Base-by-base conservation (phyloP, 768 basidiomycete species). In the Trametes cubensis region DNA sequence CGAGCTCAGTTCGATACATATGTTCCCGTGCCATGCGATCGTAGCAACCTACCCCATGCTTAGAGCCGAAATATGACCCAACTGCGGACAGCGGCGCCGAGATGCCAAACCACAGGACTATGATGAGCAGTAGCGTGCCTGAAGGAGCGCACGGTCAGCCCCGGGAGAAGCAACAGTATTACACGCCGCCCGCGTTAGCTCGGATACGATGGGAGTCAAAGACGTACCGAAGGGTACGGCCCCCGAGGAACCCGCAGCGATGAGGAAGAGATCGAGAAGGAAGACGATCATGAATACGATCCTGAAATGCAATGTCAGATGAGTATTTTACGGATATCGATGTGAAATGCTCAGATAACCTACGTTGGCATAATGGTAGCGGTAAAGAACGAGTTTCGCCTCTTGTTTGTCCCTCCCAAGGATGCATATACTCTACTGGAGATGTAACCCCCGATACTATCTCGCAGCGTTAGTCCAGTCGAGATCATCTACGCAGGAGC, bases 81-180 rank as follows among this genome's bases (percentile, higher is more conserved):
- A 94, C 78, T 20, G 89, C 83, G 20, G 91, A 94, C 44, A 98
- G 78, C 3, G 96, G 96, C 0, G 91, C 91, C 25, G 94, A 94
- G 61, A 98, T 95, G 18, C 94, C 88, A 73, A 94, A 97, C 95
- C 95, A 97, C 15, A 95, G 76, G 15, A 92, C 67, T 34, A 93
- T 83, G 60, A 96, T 90, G 40, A 92, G 78, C 44, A 94, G 78
- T 83, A 95, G 89, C 0, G 94, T 95, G 48, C 88, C 89, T 91
- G 46, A 26, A 58, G 15, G 23, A 28, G 5, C 10, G 20, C 28
- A 15, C 25, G 21, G 46, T 54, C 11, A 44, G 26, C 23, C 39
- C 17, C 30, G 48, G 25, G 17, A 44, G 10, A 50, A 20, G 41
- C 13, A 38, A 6, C 21, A 26, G 6, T 10, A 38, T 45, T 46